A percentile compares a stretch with the other conserved stretches of the same genome.
These are phyloP conservation scores for Pseudocercospora pini-densiflorae DNA, from an alignment of 2,329 filamentous ascomycete species.

Conservation along the genomic window DNA sequence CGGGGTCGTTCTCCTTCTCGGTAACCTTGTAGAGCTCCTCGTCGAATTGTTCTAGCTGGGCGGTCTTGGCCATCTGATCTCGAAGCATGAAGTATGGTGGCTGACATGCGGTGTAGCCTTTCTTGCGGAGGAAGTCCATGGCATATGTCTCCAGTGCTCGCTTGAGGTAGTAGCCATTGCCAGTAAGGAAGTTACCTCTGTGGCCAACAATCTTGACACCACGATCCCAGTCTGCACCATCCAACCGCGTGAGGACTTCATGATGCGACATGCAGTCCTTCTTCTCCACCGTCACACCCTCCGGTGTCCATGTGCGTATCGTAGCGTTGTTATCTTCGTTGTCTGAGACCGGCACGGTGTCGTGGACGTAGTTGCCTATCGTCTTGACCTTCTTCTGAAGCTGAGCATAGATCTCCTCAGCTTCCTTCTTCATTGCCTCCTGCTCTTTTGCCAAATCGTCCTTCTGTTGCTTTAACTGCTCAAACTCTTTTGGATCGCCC, in stretches of 20 bases:
- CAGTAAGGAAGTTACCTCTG: conserved; percentile 88
- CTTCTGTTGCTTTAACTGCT: conserved; percentile 79
- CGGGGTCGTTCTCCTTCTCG: conserved; percentile 75
- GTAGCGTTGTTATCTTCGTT: conserved; percentile 84
- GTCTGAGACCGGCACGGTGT: conserved; percentile 79
- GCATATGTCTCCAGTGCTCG: conserved; percentile 95
- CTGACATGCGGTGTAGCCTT: conserved; percentile 64
- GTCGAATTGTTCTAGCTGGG: conserved; percentile 95
- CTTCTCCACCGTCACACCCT: conserved; percentile 74
- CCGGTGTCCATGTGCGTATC: conserved; percentile 78
- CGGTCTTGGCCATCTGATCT: conserved; percentile 97
- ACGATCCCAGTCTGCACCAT: conserved; percentile 91
- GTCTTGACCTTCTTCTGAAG: conserved; percentile 79
- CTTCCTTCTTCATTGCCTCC: conserved; percentile 75
- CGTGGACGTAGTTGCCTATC: conserved; percentile 91
- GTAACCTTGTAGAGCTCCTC: conserved; percentile 97
- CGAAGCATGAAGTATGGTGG: conserved; percentile 94
- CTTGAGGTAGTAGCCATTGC: conserved; percentile 89
- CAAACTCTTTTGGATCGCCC: conserved; percentile 81
- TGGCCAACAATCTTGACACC: conserved; percentile 95
- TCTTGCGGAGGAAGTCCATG: conserved; percentile 80
- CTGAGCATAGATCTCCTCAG: conserved; percentile 73
- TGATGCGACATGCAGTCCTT: conserved; percentile 85
- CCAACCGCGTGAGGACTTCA: conserved; percentile 84
- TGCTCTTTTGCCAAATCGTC: conserved; percentile 78